phyloP scores from a whole-genome alignment of 1,284 basidiomycete species.

The Ceratorhiza oryzae-sativae region DNA sequence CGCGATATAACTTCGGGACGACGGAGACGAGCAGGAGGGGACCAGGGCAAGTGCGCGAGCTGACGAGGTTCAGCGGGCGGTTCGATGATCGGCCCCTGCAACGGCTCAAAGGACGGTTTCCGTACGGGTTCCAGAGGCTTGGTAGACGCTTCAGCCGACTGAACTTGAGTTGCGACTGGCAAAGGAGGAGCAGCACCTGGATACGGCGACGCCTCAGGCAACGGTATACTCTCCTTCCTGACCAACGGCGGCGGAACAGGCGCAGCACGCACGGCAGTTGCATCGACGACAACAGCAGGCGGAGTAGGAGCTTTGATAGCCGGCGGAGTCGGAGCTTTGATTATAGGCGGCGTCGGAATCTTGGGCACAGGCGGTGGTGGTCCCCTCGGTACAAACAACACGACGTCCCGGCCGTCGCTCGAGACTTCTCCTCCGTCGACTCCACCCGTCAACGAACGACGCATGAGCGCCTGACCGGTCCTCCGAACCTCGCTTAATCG shows the following conservation, averaged over 20 bases:
- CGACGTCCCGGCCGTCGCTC: constrained; percentile 29
- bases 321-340: neutral
- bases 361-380: neutral
- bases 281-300: neutral
- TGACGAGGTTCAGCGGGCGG: neutral
- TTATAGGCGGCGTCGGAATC: neutral
- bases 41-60: constrained; percentile 4
- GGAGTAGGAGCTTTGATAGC: neutral
- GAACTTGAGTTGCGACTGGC: neutral
- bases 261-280: neutral
- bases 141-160: neutral
- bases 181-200: neutral
- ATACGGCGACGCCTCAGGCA: constrained; percentile 3
- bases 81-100: constrained; percentile 1
- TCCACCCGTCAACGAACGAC: neutral
- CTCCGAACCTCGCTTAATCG: neutral
- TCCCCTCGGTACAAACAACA: constrained; percentile 15
- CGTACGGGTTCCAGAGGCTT: neutral
- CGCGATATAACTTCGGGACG: constrained; percentile 5
- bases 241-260: constrained; percentile 26
- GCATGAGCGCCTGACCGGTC: constrained; percentile 15
- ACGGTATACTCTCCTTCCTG: constrained; percentile 16
- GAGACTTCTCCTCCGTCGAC: constrained; percentile 23
- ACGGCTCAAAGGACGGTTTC: neutral
- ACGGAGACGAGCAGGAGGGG: constrained; percentile 7